A percentile compares a stretch with the other conserved stretches of the same genome.
Conservation (phyloP, 73 alveolate genomes). For the Urostyla sp. region DNA sequence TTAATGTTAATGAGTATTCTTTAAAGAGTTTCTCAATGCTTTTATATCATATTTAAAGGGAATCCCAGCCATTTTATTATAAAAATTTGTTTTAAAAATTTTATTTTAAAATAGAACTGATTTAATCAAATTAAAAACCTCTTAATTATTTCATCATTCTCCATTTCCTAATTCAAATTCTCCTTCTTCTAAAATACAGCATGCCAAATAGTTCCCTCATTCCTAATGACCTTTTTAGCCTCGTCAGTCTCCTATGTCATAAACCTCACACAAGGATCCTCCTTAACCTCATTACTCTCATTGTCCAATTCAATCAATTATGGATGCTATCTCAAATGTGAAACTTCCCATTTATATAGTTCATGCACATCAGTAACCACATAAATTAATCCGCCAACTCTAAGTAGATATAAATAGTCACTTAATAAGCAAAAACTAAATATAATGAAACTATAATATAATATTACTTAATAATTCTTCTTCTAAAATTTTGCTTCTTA, state of each 20-base stretch:
- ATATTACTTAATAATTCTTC: slow-evolving; percentile 96
- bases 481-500: slow-evolving; percentile 92
- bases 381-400: slow-evolving; percentile 94
- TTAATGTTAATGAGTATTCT: not conserved
- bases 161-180: not conserved
- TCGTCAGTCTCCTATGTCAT: slow-evolving; percentile 71
- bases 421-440: slow-evolving; percentile 52
- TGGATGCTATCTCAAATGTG: slow-evolving; percentile 65
- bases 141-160: slow-evolving; percentile 1
- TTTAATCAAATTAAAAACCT: slow-evolving; percentile 21
- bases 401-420: slow-evolving; percentile 95
- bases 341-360: slow-evolving; percentile 95
- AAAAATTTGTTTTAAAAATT: too few species aligned
- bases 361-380: slow-evolving; percentile 97
- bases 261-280: slow-evolving; percentile 58
- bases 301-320: slow-evolving; percentile 38
- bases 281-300: slow-evolving; percentile 24
- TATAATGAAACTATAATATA: slow-evolving; percentile 33
- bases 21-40: not conserved
- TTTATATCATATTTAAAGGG: not conserved
- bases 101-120: not conserved
- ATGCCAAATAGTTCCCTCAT: slow-evolving; percentile 57
- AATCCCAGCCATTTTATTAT: too few species aligned
- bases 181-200: slow-evolving; percentile 56
- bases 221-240: slow-evolving; percentile 63